Evolutionary conservation across 441 rosid species (phyloP).

Genomic region (Populus tomentosa): DNA sequence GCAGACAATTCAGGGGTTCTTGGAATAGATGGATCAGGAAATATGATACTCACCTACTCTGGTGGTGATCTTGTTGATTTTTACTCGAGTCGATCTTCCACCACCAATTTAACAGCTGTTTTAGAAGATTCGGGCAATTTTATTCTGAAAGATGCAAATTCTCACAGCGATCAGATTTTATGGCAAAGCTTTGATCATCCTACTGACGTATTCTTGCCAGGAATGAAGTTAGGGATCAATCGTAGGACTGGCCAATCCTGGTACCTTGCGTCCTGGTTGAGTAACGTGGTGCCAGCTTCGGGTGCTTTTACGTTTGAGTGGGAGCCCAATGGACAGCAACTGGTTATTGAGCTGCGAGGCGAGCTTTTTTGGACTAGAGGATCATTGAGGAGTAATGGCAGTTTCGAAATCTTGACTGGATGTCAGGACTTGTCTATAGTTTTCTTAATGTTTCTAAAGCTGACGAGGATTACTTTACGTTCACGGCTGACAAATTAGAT

Average conservation of each 20-base stretch:
- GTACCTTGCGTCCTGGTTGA: slow-evolving; percentile 24
- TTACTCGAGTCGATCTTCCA: neutral
- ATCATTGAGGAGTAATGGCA: neutral
- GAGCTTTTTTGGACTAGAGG: slow-evolving; percentile 21
- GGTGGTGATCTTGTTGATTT: neutral
- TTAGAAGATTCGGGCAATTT: slow-evolving; percentile 15
- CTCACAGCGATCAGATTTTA: neutral
- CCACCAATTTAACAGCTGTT: slow-evolving; percentile 7
- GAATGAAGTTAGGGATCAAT: slow-evolving; percentile 34
- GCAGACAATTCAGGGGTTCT: slow-evolving; percentile 14
- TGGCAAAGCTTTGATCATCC: slow-evolving; percentile 46
- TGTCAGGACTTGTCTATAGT: neutral
- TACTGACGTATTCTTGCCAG: slow-evolving; percentile 28
- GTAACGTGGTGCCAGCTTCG: slow-evolving; percentile 6
- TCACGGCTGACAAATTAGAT: neutral
- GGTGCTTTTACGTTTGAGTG: slow-evolving; percentile 22
- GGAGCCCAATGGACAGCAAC: slow-evolving; percentile 5
- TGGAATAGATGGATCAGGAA: slow-evolving; percentile 17
- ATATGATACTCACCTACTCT: slow-evolving; percentile 12
- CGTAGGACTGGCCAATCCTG: slow-evolving; percentile 1
- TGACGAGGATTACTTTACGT: slow-evolving; percentile 1
- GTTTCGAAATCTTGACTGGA: neutral
- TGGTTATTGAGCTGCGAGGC: slow-evolving; percentile 14
- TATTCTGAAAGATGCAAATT: neutral
- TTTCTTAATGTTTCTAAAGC: neutral